Conservation (phyloP, 2,329 filamentous ascomycete species). For the Berkeleyomyces basicola region DNA sequence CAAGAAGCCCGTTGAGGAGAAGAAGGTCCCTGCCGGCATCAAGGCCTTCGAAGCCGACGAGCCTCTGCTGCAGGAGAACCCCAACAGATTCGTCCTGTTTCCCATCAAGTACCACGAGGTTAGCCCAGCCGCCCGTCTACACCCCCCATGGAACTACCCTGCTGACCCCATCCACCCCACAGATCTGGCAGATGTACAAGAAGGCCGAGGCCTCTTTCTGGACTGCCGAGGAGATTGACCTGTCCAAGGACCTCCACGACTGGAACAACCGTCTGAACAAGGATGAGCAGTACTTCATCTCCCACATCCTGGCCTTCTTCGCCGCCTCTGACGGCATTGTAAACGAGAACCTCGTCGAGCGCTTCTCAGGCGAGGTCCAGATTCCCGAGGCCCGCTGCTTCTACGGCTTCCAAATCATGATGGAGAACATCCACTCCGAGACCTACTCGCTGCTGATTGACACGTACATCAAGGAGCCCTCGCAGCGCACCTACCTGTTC, state of each 20-base stretch:
- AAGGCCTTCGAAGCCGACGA: slow-evolving; percentile 63
- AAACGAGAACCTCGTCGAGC: slow-evolving; percentile 97
- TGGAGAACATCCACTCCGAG: slow-evolving; percentile 99
- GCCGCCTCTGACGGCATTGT: slow-evolving; percentile 97
- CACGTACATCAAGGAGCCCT: slow-evolving; percentile 96
- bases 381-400: slow-evolving; percentile 97
- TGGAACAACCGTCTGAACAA: slow-evolving; percentile 97
- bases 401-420: slow-evolving; percentile 99
- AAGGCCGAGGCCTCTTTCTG: slow-evolving; percentile 99
- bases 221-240: slow-evolving; percentile 98
- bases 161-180: background rate
- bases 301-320: slow-evolving; percentile 97
- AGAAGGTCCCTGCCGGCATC: slow-evolving; percentile 34
- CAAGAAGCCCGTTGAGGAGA: slow-evolving; percentile 27
- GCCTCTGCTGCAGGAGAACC: slow-evolving; percentile 88
- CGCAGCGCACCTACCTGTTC: slow-evolving; percentile 86
- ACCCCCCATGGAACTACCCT: background rate
- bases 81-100: slow-evolving; percentile 90
- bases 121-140: slow-evolving; percentile 24
- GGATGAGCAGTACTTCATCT: slow-evolving; percentile 96
- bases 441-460: slow-evolving; percentile 98
- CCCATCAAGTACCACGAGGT: slow-evolving; percentile 99
- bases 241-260: slow-evolving; percentile 97
- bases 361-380: slow-evolving; percentile 93
- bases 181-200: slow-evolving; percentile 99